Conservation (phyloP, 2,329 filamentous ascomycete species). For the Beauveria medogensis region DNA sequence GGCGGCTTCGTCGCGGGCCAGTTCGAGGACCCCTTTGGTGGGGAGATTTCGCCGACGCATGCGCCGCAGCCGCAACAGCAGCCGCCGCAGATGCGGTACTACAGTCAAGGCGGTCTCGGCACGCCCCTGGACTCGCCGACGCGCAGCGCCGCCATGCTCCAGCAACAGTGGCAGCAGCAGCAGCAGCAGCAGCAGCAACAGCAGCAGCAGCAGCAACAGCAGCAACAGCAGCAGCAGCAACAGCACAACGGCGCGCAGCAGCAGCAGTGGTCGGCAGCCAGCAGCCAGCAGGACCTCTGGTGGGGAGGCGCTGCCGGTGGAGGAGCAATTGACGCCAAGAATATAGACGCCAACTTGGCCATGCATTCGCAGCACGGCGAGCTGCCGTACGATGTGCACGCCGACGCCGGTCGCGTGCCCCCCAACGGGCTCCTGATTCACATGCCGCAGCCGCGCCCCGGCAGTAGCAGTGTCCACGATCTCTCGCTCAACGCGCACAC, state of each 20-base stretch:
- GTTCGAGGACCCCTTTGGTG: conserved; percentile 32
- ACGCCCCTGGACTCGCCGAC: conserved; percentile 33
- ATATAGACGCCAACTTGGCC: conserved; percentile 25
- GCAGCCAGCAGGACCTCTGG: conserved; percentile 17
- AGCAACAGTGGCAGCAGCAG: conserved; percentile 15
- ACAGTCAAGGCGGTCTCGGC: conserved; percentile 24
- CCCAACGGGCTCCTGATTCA: conserved; percentile 42
- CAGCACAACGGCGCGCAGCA: neutral
- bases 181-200: too few species aligned
- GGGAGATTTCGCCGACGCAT: conserved; percentile 20
- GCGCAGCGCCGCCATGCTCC: conserved; percentile 19
- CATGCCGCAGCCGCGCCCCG: conserved; percentile 39
- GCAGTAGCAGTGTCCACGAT: conserved; percentile 23
- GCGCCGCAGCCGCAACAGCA: conserved; percentile 12
- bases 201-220: conserved; percentile 4
- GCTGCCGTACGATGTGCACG: conserved; percentile 9
- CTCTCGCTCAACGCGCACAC: conserved; percentile 26
- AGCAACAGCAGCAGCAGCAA: conserved; percentile 13
- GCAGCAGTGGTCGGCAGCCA: neutral
- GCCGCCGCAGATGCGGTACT: conserved; percentile 20
- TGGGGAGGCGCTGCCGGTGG: conserved; percentile 21
- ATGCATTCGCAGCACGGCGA: conserved; percentile 12
- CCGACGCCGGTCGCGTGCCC: conserved; percentile 9
- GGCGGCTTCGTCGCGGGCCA: conserved; percentile 28
- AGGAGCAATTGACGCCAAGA: conserved; percentile 24